These are phyloP conservation scores for Trichoderma oligosporum DNA, from an alignment of 2,329 filamentous ascomycete genomes.

Conservation along the genomic window DNA sequence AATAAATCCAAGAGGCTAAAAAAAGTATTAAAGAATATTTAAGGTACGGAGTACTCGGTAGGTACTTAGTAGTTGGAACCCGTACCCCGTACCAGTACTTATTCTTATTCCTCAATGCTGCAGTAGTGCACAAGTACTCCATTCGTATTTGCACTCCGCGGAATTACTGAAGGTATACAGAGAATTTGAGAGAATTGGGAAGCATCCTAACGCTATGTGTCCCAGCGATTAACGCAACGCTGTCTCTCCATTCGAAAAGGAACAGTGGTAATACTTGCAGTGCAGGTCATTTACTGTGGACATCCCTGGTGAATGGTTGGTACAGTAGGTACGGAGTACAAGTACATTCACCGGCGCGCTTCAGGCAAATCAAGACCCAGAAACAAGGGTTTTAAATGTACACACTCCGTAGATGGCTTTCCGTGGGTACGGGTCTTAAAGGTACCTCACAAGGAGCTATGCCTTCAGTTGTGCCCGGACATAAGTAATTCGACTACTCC, in stretches of 20 bases:
- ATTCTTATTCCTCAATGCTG: too few relatives aligned
- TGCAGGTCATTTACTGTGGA: background rate
- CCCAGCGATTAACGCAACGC: background rate
- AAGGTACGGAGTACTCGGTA: too few relatives aligned
- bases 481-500: background rate
- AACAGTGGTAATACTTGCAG: background rate
- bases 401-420: background rate
- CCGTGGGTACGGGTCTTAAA: background rate
- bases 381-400: conserved; percentile 5
- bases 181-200: background rate
- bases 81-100: too few relatives aligned
- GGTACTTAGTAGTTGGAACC: too few relatives aligned
- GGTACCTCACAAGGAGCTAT: conserved; percentile 2
- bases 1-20: too few relatives aligned
- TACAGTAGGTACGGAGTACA: background rate
- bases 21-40: too few relatives aligned
- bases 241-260: background rate
- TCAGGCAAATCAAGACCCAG: conserved; percentile 13
- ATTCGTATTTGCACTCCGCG: too few relatives aligned
- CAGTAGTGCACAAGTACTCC: too few relatives aligned
- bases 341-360: background rate
- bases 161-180: too few relatives aligned
- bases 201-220: background rate
- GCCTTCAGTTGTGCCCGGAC: conserved; percentile 9
- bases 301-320: conserved; percentile 15